Conservation (phyloP, 2,329 filamentous ascomycete genomes). For the Paracoccidioides brasiliensis region DNA sequence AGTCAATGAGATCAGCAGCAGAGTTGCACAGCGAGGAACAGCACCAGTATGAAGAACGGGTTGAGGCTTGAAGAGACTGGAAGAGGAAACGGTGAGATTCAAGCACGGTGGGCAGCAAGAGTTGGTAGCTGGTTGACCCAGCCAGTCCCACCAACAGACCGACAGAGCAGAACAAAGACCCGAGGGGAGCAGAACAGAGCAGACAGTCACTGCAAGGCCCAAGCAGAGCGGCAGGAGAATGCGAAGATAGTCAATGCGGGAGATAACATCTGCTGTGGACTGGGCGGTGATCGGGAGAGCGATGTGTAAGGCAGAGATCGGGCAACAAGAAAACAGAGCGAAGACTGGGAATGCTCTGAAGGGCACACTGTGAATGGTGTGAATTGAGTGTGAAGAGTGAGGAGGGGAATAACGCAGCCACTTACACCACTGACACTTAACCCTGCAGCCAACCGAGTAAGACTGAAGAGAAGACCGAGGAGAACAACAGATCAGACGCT, state of each 20-base stretch:
- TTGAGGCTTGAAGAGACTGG: background rate
- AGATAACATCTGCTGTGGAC: too few species aligned
- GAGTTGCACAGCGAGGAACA: background rate
- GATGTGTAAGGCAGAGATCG: background rate
- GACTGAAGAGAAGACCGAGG: too few species aligned
- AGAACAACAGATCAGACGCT: constrained; percentile 15
- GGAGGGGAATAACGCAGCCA: constrained; percentile 9
- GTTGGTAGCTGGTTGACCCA: too few species aligned
- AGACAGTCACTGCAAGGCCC: background rate
- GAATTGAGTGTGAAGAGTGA: background rate
- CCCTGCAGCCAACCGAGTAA: constrained; percentile 4
- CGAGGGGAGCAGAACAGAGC: background rate
- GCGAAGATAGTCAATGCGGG: too few species aligned
- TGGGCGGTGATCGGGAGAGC: too few species aligned
- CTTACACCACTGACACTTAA: constrained; percentile 6
- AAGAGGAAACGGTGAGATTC: background rate
- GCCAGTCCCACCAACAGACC: too few species aligned
- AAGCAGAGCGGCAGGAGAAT: background rate
- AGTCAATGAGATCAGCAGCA: background rate
- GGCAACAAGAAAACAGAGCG: constrained; percentile 1
- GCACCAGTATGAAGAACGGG: background rate
- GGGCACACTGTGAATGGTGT: too few species aligned
- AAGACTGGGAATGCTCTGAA: too few species aligned
- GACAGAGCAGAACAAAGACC: too few species aligned
- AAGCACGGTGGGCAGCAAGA: too few species aligned